Conservation (phyloP, 2,329 filamentous ascomycete species). For the Penicillium sp. region DNA sequence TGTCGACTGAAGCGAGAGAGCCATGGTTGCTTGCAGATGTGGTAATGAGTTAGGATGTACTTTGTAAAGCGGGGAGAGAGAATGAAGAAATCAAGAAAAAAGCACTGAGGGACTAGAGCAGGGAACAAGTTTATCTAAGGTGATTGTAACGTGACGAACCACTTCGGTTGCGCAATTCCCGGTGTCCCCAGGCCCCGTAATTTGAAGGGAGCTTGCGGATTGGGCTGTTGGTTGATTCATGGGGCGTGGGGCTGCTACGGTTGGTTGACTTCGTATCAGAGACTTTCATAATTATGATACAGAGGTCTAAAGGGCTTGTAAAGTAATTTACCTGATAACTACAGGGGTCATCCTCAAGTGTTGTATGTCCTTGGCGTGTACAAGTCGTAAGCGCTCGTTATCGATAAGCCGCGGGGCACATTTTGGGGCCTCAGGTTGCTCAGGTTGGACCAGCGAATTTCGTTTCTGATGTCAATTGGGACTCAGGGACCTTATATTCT, state of each 20-base stretch:
- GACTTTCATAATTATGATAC: background rate
- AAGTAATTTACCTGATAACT: background rate
- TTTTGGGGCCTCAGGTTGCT: no score
- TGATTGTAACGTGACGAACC: constrained; percentile 14
- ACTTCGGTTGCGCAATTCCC: constrained; percentile 14
- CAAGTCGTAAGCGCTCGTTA: background rate
- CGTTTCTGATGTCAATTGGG: background rate
- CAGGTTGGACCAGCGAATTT: background rate
- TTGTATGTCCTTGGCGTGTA: background rate
- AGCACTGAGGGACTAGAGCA: background rate
- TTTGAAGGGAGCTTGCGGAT: constrained; percentile 4
- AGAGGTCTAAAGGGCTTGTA: background rate
- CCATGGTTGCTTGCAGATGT: constrained; percentile 22
- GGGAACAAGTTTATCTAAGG: background rate
- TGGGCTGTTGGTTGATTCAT: constrained; percentile 8
- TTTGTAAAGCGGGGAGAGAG: background rate
- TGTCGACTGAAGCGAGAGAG: constrained; percentile 32
- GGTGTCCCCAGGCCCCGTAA: constrained; percentile 1
- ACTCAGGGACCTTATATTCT: background rate
- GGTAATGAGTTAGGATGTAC: background rate
- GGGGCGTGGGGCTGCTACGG: background rate
- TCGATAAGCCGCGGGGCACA: constrained; percentile 8
- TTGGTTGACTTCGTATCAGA: background rate
- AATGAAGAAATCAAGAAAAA: background rate
- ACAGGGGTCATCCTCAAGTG: background rate